Percentiles rank a stretch among this genome's conserved stretches.
Conservation (phyloP, 495 filamentous ascomycete species). For the Rhypophila decipiens region DNA sequence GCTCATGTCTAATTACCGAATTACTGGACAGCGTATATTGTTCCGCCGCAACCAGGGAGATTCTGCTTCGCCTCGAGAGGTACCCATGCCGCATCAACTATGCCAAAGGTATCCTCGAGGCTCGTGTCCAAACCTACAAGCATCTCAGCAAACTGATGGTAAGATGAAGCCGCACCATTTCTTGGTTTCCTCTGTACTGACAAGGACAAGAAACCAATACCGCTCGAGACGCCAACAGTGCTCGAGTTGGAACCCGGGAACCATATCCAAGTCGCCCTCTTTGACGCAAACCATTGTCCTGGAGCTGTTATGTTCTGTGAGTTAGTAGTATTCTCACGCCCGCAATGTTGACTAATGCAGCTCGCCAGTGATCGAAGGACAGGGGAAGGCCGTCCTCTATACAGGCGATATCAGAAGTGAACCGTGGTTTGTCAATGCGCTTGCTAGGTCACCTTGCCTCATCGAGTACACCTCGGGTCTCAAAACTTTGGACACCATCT, state of each 20-base stretch:
- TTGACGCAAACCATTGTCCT: conserved; percentile 89
- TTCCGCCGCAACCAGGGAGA: conserved; percentile 74
- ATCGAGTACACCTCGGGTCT: conserved; percentile 66
- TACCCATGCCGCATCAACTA: conserved; percentile 75
- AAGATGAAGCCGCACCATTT: not conserved
- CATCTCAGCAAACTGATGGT: conserved; percentile 66
- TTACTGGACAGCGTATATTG: conserved; percentile 62
- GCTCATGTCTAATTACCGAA: too few species aligned
- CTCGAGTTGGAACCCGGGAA: conserved; percentile 67
- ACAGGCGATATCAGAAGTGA: conserved; percentile 87
- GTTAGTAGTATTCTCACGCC: too few species aligned
- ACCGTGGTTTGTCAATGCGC: conserved; percentile 46
- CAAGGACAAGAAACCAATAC: conserved; percentile 61
- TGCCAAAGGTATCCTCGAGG: conserved; percentile 68
- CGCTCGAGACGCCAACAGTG: conserved; percentile 71
- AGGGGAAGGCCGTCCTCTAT: conserved; percentile 73
- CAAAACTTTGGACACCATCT: conserved; percentile 68
- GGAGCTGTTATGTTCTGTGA: conserved; percentile 84
- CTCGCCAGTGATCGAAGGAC: conserved; percentile 63
- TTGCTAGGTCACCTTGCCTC: conserved; percentile 64
- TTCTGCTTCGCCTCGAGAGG: conserved; percentile 69
- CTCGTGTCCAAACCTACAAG: conserved; percentile 60
- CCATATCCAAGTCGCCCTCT: conserved; percentile 69
- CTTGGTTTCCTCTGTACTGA: not conserved
- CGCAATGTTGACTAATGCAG: not conserved